Base-by-base conservation (phyloP, 352 stramenopile species). In the Aphanomyces invadans region DNA sequence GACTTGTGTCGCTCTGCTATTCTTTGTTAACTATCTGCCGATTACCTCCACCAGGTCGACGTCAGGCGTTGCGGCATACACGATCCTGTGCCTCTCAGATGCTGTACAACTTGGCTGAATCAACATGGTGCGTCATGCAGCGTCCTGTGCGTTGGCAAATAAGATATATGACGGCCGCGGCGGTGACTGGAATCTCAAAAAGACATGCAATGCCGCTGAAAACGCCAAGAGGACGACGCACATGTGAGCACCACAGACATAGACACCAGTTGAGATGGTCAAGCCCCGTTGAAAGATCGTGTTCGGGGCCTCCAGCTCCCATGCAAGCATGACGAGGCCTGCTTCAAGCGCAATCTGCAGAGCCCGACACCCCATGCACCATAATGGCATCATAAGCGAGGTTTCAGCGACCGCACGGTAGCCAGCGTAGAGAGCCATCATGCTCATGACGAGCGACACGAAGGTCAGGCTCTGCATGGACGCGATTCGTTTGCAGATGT, bases 391-490 rank as follows among this genome's bases (percentile, higher is more conserved):
- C 3, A 63, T 1, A 10, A 48, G 15, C 39, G 55, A 31, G 29
- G 33, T 28, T 19, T 64, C 36, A 38, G 23, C 38, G 39, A 64
- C 21, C 2, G 55, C 25, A 0, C 55, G 55, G 26, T 64, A 51
- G 21, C 17, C 55, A 25, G 38, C 4, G 5, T 64, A 64, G 2
- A 64, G 38, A 0, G 32, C 31, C 11, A 49, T 51, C 19, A 64
- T 49, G 39, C 31, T 51, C 19, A 64, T 32, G 21, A 46, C 3
- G 33, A 64, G 36, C 5, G 55, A 64, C 0, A 64, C 2, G 28
- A 64, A 64, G 4, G 32, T 23, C 21, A 64, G 33, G 21, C 36
- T 64, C 33, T 64, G 55, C 21, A 64, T 45, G 21, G 55, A 53
- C n/a, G 32, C 36, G 21, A 64, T 32, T 1, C n/a, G 32, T 4